These are phyloP conservation scores for Sporothrix pseudoabietina DNA, from an alignment of 2,329 filamentous ascomycete species.

Conservation along the genomic window DNA sequence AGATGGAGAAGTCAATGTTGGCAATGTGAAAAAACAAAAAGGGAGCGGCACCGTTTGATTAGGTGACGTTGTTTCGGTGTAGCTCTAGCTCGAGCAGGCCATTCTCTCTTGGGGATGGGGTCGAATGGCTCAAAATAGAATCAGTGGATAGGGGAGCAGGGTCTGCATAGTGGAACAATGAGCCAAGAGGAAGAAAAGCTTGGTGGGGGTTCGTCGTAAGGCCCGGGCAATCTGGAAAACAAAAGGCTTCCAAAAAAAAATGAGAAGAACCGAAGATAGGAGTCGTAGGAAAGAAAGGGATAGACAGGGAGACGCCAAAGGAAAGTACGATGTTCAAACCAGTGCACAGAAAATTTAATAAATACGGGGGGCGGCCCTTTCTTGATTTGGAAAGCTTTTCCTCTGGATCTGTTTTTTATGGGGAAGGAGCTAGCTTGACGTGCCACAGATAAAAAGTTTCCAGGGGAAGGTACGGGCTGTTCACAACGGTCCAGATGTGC, in stretches of 20 bases:
- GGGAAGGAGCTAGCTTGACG: conserved; percentile 20
- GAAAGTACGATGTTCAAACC: conserved; percentile 3
- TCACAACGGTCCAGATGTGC: background rate
- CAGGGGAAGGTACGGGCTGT: background rate
- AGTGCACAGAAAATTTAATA: conserved; percentile 2
- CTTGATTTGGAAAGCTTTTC: conserved; percentile 22
- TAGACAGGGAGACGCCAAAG: background rate
- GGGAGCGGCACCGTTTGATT: background rate
- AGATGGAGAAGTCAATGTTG: background rate
- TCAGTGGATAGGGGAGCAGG: background rate
- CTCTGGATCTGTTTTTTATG: conserved; percentile 13
- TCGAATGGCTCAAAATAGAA: conserved; percentile 18
- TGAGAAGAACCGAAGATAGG: no score
- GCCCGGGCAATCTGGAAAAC: background rate
- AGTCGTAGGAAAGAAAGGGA: background rate
- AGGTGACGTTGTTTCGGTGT: background rate
- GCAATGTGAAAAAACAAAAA: background rate
- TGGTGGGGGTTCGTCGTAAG: background rate
- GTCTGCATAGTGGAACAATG: background rate
- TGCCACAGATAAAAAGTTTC: background rate
- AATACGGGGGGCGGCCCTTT: conserved; percentile 5
- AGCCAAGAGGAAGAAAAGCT: background rate
- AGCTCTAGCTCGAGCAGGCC: conserved; percentile 20
- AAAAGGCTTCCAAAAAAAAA: no score
- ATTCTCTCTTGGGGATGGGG: conserved; percentile 18